Evolutionary conservation across 257 asterid species (phyloP).

Genomic region (Solanum medicagineum): DNA sequence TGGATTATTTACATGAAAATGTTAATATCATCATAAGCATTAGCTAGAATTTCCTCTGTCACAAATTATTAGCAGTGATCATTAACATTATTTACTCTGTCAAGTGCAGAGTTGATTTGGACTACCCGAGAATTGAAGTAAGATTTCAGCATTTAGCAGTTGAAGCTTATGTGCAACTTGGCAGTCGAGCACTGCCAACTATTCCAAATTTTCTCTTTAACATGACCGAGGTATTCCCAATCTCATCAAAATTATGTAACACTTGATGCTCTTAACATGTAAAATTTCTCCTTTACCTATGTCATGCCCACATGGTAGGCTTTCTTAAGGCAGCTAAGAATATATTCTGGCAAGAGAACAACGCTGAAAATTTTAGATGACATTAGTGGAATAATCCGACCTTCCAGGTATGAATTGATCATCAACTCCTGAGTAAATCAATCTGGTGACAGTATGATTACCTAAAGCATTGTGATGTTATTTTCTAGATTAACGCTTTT

Average conservation of each 20-base stretch:
- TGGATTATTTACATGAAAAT: neutral
- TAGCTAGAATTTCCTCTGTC: neutral
- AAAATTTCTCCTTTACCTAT: conserved; percentile 1
- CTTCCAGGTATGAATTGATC: conserved; percentile 65
- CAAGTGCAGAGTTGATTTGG: conserved; percentile 72
- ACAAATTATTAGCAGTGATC: neutral
- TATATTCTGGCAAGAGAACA: conserved; percentile 49
- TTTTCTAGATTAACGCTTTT: conserved; percentile 67
- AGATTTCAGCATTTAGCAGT: conserved; percentile 63
- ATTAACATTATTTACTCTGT: neutral
- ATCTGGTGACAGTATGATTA: conserved; percentile 3
- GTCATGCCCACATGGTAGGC: conserved; percentile 28
- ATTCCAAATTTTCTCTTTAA: conserved; percentile 76
- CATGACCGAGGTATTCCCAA: conserved; percentile 62
- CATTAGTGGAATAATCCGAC: conserved; percentile 81
- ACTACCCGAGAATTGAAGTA: conserved; percentile 85
- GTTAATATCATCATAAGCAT: neutral
- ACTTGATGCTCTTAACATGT: conserved; percentile 6
- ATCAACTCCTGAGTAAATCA: neutral
- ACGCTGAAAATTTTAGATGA: conserved; percentile 66
- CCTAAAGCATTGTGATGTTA: conserved; percentile 1
- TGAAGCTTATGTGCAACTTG: conserved; percentile 66
- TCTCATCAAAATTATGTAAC: neutral
- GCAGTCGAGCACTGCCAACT: conserved; percentile 94
- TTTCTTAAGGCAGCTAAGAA: conserved; percentile 51